These are phyloP conservation scores for Hymenoscyphus linearis DNA, from an alignment of 2,329 filamentous ascomycete species.

Conservation along the genomic window DNA sequence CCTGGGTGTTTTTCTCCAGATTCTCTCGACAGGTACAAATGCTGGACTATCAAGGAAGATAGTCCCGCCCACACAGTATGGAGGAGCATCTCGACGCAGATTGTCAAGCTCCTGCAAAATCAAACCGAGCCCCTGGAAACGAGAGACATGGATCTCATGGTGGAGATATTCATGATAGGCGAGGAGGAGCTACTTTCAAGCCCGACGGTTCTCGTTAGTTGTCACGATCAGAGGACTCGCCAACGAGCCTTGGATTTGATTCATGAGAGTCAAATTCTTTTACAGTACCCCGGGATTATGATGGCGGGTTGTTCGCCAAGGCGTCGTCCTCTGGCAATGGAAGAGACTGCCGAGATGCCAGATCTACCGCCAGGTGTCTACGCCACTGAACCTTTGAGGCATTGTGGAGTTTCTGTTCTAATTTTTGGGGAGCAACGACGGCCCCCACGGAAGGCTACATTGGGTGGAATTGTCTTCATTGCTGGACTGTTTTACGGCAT, in stretches of 20 bases:
- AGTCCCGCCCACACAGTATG: constrained; percentile 18
- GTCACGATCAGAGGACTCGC: constrained; percentile 11
- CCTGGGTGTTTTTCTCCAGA: constrained; percentile 7
- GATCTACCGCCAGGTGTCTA: constrained; percentile 12
- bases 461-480: constrained; percentile 13
- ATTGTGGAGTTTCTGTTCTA: constrained; percentile 10
- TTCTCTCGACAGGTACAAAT: constrained; percentile 9
- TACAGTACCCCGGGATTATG: constrained; percentile 8
- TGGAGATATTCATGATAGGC: constrained; percentile 20
- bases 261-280: constrained; percentile 9
- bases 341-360: constrained; percentile 5
- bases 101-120: constrained; percentile 12
- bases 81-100: constrained; percentile 9
- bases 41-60: constrained; percentile 17
- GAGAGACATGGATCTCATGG: constrained; percentile 13
- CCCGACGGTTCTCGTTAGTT: constrained; percentile 17
- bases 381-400: constrained; percentile 10
- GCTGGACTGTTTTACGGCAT: constrained; percentile 10
- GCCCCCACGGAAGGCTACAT: constrained; percentile 5
- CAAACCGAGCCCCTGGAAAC: constrained; percentile 11
- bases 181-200: not conserved
- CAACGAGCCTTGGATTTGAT: constrained; percentile 16
- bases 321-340: constrained; percentile 7
- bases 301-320: constrained; percentile 12
- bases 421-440: constrained; percentile 7